Evolutionary conservation across 306 rosid genomes (phyloP).

Genomic region (Cucumis cinereus): DNA sequence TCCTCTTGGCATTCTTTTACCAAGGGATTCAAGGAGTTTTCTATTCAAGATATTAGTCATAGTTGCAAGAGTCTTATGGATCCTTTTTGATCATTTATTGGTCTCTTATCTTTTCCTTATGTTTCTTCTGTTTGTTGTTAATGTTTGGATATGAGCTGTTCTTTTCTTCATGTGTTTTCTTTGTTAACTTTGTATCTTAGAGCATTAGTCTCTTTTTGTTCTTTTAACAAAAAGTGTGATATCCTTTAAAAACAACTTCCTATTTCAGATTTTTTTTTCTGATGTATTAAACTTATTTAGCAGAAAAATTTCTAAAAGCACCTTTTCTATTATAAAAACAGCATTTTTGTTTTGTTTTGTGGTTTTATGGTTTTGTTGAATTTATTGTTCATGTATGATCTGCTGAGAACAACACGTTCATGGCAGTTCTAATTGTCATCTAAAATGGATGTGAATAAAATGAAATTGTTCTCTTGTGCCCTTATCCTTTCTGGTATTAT

Average conservation of each 20-base stretch:
- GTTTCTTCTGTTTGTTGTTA: too few relatives aligned
- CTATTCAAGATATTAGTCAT: too few relatives aligned
- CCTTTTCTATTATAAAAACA: not conserved
- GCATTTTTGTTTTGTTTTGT: not conserved
- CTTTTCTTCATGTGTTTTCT: too few relatives aligned
- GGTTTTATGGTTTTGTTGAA: not conserved
- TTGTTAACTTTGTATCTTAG: too few relatives aligned
- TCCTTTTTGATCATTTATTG: too few relatives aligned
- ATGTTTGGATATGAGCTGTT: not conserved
- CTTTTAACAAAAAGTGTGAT: too few relatives aligned
- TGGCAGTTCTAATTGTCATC: not conserved
- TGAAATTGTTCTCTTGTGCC: not conserved
- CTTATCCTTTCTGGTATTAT: not conserved
- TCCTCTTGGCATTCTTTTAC: too few relatives aligned
- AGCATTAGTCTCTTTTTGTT: too few relatives aligned
- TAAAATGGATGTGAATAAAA: not conserved
- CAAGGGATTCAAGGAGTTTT: too few relatives aligned
- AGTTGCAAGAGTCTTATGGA: too few relatives aligned
- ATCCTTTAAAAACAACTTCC: not conserved
- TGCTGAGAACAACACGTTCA: not conserved
- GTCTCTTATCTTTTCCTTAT: too few relatives aligned
- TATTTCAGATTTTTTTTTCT: not conserved
- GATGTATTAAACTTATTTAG: not conserved
- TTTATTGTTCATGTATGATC: not conserved
- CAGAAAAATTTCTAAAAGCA: not conserved